These are phyloP conservation scores for Fusarium longipes DNA, from an alignment of 2,329 filamentous ascomycete genomes.

Conservation along the genomic window DNA sequence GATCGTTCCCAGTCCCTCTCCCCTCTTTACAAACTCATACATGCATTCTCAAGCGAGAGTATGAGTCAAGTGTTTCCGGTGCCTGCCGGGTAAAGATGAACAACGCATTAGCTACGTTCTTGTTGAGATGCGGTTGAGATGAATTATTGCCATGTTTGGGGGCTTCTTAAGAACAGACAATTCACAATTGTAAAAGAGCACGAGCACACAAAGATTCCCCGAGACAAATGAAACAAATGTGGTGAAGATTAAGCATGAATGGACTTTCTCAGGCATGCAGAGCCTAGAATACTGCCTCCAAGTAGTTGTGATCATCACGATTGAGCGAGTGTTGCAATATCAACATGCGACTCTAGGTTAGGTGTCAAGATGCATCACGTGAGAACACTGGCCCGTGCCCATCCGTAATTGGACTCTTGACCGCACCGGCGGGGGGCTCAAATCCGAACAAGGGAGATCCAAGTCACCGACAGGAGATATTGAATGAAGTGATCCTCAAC, in stretches of 20 bases:
- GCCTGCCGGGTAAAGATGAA: neutral
- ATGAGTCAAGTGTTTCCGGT: neutral
- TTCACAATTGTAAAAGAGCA: neutral
- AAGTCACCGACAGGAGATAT: slow-evolving; percentile 32
- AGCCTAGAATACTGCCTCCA: too few species aligned
- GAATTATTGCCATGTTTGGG: neutral
- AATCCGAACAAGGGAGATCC: slow-evolving; percentile 20
- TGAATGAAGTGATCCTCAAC: slow-evolving; percentile 18
- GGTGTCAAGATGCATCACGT: slow-evolving; percentile 29
- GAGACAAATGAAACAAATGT: too few species aligned
- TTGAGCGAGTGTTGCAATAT: neutral
- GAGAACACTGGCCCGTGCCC: slow-evolving; percentile 34
- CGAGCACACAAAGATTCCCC: too few species aligned
- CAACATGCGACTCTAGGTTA: neutral
- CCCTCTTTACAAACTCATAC: neutral
- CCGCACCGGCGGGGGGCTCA: too few species aligned
- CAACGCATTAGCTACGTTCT: neutral
- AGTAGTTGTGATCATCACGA: neutral
- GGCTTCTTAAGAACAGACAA: too few species aligned
- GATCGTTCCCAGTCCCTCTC: neutral
- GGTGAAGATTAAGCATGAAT: too few species aligned
- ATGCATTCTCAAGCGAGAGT: neutral
- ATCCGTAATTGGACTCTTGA: slow-evolving; percentile 35
- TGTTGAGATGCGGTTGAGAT: neutral
- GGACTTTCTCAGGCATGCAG: neutral